Percentiles rank a stretch among this genome's conserved stretches.
Evolutionary conservation across 306 rosid species (phyloP).

Genomic region (Vigna reflexopilosa): DNA sequence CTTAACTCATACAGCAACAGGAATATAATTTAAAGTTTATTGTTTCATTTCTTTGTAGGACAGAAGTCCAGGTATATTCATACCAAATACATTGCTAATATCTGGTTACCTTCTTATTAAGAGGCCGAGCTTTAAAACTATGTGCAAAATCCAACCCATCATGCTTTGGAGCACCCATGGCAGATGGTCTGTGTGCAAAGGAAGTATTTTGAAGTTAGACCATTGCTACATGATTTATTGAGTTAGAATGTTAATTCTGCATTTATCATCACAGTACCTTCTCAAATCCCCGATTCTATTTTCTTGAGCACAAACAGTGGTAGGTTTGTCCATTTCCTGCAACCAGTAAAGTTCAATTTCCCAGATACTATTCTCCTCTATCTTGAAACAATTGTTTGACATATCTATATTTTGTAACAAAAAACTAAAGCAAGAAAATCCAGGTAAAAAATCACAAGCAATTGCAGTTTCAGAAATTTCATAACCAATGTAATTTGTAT

Average conservation of each 20-base stretch:
- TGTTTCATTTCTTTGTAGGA: neutral
- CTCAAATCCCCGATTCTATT: constrained; percentile 56
- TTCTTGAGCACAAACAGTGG: constrained; percentile 47
- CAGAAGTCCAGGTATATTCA: constrained; percentile 11
- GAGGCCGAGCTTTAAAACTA: constrained; percentile 78
- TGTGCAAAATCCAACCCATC: constrained; percentile 55
- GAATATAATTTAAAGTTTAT: constrained; percentile 24
- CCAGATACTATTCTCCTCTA: constrained; percentile 11
- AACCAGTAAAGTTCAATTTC: constrained; percentile 45
- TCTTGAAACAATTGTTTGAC: neutral
- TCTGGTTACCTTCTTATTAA: constrained; percentile 78
- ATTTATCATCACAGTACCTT: constrained; percentile 60
- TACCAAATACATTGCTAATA: constrained; percentile 13
- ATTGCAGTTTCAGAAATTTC: constrained; percentile 20
- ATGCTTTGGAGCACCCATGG: constrained; percentile 53
- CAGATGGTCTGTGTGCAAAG: constrained; percentile 64
- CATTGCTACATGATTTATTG: constrained; percentile 31
- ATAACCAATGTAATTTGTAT: constrained; percentile 17
- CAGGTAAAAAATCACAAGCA: constrained; percentile 30
- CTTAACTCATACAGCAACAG: neutral
- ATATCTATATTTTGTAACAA: neutral
- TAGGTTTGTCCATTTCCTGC: constrained; percentile 66
- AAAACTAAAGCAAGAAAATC: constrained; percentile 38
- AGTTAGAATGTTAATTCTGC: constrained; percentile 28
- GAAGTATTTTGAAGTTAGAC: constrained; percentile 41